A percentile compares a stretch with the other conserved stretches of the same genome.
These are phyloP conservation scores for Martiniozyma asiatica DNA, from an alignment of 1,139 yeast species.

Conservation along the genomic window DNA sequence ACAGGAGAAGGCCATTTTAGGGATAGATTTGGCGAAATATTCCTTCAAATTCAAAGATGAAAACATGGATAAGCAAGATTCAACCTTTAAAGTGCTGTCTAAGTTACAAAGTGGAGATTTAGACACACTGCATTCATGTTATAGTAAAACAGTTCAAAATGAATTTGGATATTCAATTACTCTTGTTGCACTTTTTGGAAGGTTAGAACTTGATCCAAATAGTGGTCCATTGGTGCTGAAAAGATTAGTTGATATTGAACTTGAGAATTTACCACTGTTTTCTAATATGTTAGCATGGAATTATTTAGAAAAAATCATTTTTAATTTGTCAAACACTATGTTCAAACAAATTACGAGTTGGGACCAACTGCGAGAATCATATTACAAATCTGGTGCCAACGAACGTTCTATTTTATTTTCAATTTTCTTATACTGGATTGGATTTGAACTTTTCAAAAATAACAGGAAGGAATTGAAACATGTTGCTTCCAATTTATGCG, in stretches of 20 bases:
- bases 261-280: conserved; percentile 8
- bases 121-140: conserved; percentile 1
- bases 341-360: no score
- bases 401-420: neutral
- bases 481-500: conserved; percentile 5
- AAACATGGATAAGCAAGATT: conserved; percentile 3
- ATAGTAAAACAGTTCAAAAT: conserved; percentile 1
- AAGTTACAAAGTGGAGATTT: conserved; percentile 2
- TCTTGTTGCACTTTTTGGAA: neutral
- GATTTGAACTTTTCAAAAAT: conserved; percentile 8
- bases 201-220: neutral
- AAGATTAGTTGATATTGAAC: conserved; percentile 3
- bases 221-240: conserved; percentile 1
- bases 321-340: neutral
- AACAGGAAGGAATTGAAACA: conserved; percentile 1
- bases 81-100: conserved; percentile 5
- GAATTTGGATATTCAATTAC: conserved; percentile 7
- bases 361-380: no score
- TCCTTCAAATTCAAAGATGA: no score
- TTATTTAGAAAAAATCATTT: conserved; percentile 5
- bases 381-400: no score
- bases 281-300: conserved; percentile 12
- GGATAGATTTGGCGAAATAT: conserved; percentile 4
- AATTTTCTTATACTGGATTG: conserved; percentile 10
- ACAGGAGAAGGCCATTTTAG: conserved; percentile 10